phyloP scores from a whole-genome alignment of 768 basidiomycete species.

The Mycena alexandri region DNA sequence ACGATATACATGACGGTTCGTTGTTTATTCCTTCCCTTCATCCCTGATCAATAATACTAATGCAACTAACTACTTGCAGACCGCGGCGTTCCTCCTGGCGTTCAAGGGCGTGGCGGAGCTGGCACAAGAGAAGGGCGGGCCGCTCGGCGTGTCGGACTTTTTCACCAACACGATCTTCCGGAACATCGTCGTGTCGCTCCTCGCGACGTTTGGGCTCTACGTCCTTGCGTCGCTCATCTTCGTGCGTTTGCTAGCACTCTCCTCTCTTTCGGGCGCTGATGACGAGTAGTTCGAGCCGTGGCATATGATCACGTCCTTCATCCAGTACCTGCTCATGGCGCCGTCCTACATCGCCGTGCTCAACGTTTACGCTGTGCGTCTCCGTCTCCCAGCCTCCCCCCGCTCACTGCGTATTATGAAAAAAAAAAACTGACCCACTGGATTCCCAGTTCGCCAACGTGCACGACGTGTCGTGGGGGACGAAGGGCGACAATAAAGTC shows the following conservation, averaged over 20 bases:
- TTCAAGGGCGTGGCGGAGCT: slow-evolving; percentile 83
- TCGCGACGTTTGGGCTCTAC: slow-evolving; percentile 93
- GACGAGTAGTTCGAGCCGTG: slow-evolving; percentile 88
- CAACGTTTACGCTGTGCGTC: slow-evolving; percentile 85
- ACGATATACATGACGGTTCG: slow-evolving; percentile 97
- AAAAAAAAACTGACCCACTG: too few relatives aligned
- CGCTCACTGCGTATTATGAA: slow-evolving; percentile 16
- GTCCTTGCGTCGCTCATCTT: slow-evolving; percentile 85
- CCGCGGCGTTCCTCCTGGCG: slow-evolving; percentile 84
- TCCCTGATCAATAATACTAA: slow-evolving; percentile 9
- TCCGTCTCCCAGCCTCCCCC: slow-evolving; percentile 2
- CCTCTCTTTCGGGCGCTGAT: neutral
- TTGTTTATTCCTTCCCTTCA: slow-evolving; percentile 16
- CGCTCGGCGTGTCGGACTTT: slow-evolving; percentile 68
- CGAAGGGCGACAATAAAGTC: slow-evolving; percentile 93
- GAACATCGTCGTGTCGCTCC: slow-evolving; percentile 86
- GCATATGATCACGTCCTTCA: slow-evolving; percentile 97
- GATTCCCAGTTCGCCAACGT: slow-evolving; percentile 89
- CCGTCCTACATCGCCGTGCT: slow-evolving; percentile 95
- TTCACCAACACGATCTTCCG: slow-evolving; percentile 87
- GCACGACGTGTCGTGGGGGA: slow-evolving; percentile 96
- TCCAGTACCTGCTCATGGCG: slow-evolving; percentile 93
- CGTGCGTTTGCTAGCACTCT: slow-evolving; percentile 58
- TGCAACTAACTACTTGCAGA: slow-evolving; percentile 52
- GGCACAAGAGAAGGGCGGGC: slow-evolving; percentile 55